Conservation (phyloP, 768 basidiomycete genomes). For the Gautieria morchelliformis region DNA sequence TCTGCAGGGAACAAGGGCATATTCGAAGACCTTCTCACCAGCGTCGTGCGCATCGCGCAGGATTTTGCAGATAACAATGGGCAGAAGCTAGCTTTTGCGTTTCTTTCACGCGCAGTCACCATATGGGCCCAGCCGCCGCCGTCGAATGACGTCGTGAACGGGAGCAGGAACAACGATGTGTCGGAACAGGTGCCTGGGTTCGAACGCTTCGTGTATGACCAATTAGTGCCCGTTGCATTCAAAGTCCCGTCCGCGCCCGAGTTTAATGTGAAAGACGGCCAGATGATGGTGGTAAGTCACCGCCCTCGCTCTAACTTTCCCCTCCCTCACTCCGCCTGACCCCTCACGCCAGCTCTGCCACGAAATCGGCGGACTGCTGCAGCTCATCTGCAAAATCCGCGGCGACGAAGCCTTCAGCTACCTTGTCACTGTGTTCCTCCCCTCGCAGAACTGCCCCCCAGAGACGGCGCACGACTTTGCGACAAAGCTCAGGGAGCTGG, state of each 20-base stretch:
- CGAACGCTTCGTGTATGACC: conserved; percentile 85
- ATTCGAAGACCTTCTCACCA: conserved; percentile 69
- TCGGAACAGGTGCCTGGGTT: conserved; percentile 67
- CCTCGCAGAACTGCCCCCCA: conserved; percentile 80
- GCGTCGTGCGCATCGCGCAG: conserved; percentile 60
- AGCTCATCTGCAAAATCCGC: conserved; percentile 65
- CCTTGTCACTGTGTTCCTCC: conserved; percentile 71
- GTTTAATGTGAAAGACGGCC: conserved; percentile 85
- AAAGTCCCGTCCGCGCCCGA: conserved; percentile 66
- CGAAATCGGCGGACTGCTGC: conserved; percentile 81
- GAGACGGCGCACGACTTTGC: conserved; percentile 71
- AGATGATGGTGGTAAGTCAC: conserved; percentile 63
- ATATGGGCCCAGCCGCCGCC: conserved; percentile 53
- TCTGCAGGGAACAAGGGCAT: conserved; percentile 48
- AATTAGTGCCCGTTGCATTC: conserved; percentile 74
- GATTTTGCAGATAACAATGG: conserved; percentile 67
- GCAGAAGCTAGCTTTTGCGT: conserved; percentile 71
- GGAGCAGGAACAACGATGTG: conserved; percentile 18
- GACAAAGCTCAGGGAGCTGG: conserved; percentile 62
- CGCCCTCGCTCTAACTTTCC: too few relatives aligned
- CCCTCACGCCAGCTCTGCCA: conserved; percentile 56
- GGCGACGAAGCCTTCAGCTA: conserved; percentile 78
- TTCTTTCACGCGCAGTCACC: conserved; percentile 60
- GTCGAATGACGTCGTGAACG: conserved; percentile 24
- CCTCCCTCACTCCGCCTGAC: neutral